A percentile compares a stretch with the other conserved stretches of the same genome.
phyloP scores from a whole-genome alignment of 1,139 yeast genomes.

The Nakaseomyces sp. region DNA sequence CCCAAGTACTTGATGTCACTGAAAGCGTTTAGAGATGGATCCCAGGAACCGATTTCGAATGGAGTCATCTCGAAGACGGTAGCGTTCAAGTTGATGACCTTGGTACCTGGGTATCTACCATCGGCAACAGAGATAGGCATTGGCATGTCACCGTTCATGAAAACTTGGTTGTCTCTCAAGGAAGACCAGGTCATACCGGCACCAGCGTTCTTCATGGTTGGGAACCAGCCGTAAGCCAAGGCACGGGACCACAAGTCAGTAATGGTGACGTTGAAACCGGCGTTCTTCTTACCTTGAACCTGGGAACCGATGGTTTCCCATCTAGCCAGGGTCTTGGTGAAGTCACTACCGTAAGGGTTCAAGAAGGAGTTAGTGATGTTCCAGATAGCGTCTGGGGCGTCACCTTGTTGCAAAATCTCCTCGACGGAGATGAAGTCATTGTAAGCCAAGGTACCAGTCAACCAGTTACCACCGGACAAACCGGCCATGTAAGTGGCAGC shows the following conservation, averaged over 20 bases:
- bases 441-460: constrained; percentile 61
- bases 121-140: constrained; percentile 74
- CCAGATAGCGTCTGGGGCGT: constrained; percentile 41
- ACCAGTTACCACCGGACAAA: constrained; percentile 36
- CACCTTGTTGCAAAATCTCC: constrained; percentile 35
- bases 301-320: constrained; percentile 32
- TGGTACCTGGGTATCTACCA: constrained; percentile 65
- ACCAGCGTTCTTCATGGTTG: constrained; percentile 46
- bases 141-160: constrained; percentile 60
- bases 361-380: constrained; percentile 48
- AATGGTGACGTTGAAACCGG: constrained; percentile 27
- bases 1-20: constrained; percentile 67
- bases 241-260: constrained; percentile 49
- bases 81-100: constrained; percentile 51
- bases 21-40: constrained; percentile 61
- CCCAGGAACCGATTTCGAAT: constrained; percentile 85
- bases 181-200: constrained; percentile 8
- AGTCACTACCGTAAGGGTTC: constrained; percentile 57
- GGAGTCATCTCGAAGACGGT: constrained; percentile 76
- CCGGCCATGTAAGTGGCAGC: constrained; percentile 67
- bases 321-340: constrained; percentile 47
- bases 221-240: constrained; percentile 65
- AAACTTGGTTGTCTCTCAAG: constrained; percentile 40
- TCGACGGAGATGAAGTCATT: constrained; percentile 79
- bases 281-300: constrained; percentile 8